Conservation (phyloP, 495 filamentous ascomycete genomes). For the Trichocladium antarcticum region DNA sequence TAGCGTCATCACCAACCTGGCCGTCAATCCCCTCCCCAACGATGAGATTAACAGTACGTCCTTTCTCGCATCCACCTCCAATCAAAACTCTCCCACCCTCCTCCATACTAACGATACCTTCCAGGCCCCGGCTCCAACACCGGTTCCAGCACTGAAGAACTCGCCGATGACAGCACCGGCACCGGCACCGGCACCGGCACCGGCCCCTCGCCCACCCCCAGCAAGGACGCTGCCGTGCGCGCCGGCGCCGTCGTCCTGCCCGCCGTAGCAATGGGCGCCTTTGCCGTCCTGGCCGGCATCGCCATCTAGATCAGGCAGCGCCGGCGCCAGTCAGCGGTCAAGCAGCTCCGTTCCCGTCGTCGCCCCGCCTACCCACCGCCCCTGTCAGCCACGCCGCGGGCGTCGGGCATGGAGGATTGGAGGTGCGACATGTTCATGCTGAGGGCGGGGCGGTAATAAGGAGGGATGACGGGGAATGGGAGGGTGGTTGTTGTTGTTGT, state of each 20-base stretch:
- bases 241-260: constrained; percentile 7
- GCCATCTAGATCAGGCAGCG: constrained; percentile 9
- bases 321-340: no score
- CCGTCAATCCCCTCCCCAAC: constrained; percentile 33
- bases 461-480: constrained; percentile 82
- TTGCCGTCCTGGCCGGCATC: constrained; percentile 19
- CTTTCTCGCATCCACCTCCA: background rate
- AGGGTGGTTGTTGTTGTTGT: constrained; percentile 76
- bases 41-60: constrained; percentile 30
- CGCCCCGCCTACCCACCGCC: no score
- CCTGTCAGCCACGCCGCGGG: no score
- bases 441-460: no score
- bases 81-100: background rate
- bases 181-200: background rate
- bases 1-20: constrained; percentile 25
- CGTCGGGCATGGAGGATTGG: no score
- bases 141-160: background rate
- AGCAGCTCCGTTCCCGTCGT: no score
- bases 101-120: constrained; percentile 1
- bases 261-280: constrained; percentile 16
- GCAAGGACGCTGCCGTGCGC: constrained; percentile 13
- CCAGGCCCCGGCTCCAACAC: constrained; percentile 20
- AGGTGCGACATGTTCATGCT: no score
- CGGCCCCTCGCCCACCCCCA: background rate
- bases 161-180: background rate